Evolutionary conservation across 148 eudicot genomes (phyloP).

Genomic region (Chenopodium suecicum): DNA sequence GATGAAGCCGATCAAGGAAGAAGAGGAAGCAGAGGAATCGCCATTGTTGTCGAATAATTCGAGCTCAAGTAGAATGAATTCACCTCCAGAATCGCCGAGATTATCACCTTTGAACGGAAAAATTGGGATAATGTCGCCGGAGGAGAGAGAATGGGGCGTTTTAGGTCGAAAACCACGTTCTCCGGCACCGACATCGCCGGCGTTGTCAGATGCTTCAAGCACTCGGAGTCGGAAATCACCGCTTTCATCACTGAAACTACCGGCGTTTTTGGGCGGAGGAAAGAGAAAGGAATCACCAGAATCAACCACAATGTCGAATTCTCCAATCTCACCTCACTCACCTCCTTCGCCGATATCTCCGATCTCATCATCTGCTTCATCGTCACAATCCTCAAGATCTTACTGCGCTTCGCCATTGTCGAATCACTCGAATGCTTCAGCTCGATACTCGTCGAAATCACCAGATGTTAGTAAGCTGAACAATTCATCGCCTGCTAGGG

Average conservation of each 20-base stretch:
- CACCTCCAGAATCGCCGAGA: constrained; percentile 44
- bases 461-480: constrained; percentile 1
- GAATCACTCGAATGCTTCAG: constrained; percentile 17
- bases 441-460: constrained; percentile 22
- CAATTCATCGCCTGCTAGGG: constrained; percentile 17
- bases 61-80: constrained; percentile 31
- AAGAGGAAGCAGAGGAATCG: constrained; percentile 47
- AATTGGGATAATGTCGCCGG: constrained; percentile 31
- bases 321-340: constrained; percentile 37
- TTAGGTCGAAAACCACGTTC: constrained; percentile 21
- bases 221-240: constrained; percentile 32
- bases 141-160: constrained; percentile 35
- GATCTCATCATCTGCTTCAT: constrained; percentile 29
- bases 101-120: constrained; percentile 35
- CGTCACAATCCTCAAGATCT: constrained; percentile 20
- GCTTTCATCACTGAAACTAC: constrained; percentile 32
- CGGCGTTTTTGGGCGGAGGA: constrained; percentile 40
- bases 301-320: constrained; percentile 27
- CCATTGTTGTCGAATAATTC: constrained; percentile 42
- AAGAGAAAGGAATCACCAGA: constrained; percentile 32
- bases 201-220: constrained; percentile 21
- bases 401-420: constrained; percentile 43
- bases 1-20: constrained; percentile 31
- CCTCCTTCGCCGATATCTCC: constrained; percentile 31
- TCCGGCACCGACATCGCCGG: constrained; percentile 21